Evolutionary conservation across 139 green algal species (phyloP).

Genomic region (Chlamydomonas eustigma): DNA sequence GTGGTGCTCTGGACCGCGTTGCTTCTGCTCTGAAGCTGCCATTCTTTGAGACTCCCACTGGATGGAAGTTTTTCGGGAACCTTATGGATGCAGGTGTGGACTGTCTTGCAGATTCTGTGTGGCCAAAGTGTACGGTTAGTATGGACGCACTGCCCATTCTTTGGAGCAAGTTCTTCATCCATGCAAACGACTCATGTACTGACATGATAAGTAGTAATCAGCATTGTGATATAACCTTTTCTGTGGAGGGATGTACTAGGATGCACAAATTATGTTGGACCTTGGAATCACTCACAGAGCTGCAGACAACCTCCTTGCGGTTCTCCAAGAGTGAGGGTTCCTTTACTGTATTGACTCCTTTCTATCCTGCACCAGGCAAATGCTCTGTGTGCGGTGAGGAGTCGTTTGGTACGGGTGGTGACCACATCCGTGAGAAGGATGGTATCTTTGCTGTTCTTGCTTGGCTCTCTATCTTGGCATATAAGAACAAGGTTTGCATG

Average conservation of each 20-base stretch:
- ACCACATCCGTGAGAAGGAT: slow-evolving; percentile 99
- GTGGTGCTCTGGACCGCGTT: slow-evolving; percentile 91
- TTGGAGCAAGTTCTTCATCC: no score
- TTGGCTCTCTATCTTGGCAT: slow-evolving; percentile 86
- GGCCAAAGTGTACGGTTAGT: no score
- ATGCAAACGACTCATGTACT: no score
- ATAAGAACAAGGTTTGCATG: slow-evolving; percentile 80
- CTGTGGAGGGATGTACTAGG: no score
- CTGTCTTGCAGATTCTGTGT: no score
- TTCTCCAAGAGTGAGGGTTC: background rate
- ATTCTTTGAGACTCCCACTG: slow-evolving; percentile 96
- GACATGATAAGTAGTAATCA: no score
- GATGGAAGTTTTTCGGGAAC: slow-evolving; percentile 99
- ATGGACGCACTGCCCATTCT: no score
- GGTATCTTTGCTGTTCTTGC: slow-evolving; percentile 94
- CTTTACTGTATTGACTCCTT: background rate
- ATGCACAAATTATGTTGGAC: no score
- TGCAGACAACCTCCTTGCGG: no score
- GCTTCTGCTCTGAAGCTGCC: slow-evolving; percentile 73
- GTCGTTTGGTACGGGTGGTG: slow-evolving; percentile 92
- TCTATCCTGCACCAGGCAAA: slow-evolving; percentile 46
- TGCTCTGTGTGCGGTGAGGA: slow-evolving; percentile 97
- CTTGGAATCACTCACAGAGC: no score
- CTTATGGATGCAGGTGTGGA: slow-evolving; percentile 88
- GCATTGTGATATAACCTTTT: no score